Base-by-base conservation (phyloP, 176 grass and related monocot genomes). In the Carex parvula region DNA sequence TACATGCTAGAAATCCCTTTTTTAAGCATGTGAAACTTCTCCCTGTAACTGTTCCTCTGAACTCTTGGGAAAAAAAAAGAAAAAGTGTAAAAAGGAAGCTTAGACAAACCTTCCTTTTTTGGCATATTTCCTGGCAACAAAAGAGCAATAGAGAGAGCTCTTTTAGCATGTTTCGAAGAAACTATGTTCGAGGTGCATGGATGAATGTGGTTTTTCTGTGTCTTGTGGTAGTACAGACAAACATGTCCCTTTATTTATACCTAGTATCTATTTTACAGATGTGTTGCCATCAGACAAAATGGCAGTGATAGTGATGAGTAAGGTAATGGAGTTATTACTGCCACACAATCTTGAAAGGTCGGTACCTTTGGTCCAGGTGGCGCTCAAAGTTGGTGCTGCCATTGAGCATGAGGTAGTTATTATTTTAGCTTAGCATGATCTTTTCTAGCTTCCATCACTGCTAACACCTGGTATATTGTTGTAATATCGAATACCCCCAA, bases 221-320 rank as follows among this genome's bases (percentile, higher is more conserved):
- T 48, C 10, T 48, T 14, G 9, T 21, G 37, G 69, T 72, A 72
- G 37, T 71, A 11, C 18, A 44, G 37, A 72, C 41, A 48, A 48
- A 7, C 9, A 48, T 50, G 41, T 9, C 41, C 69, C 41, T 22
- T 21, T 72, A 72, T 72, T 48, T 54, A 76, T 55, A 55, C 21
- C 10, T 55, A 8, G 29, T 17, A 6, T 55, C 48, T 67, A 29
- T 82, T 52, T 82, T 65, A 66, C 50, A 82, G 80, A 42, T 17
- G 39, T 98, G 63, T 79, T 95, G 33, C 86, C 95, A 11, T 86
- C 95, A 0, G 95, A 98, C 57, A 98, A 98, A 86, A n/a, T 95
- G n/a, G 95, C 92, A 61, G 91, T 95, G 72, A 98, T 98, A 59
- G 87, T 93, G 74, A 98, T 95, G 95, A 93, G 88, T 84, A 98